These are phyloP conservation scores for Kodamaea leandrae DNA, from an alignment of 805 yeast species.

Conservation along the genomic window DNA sequence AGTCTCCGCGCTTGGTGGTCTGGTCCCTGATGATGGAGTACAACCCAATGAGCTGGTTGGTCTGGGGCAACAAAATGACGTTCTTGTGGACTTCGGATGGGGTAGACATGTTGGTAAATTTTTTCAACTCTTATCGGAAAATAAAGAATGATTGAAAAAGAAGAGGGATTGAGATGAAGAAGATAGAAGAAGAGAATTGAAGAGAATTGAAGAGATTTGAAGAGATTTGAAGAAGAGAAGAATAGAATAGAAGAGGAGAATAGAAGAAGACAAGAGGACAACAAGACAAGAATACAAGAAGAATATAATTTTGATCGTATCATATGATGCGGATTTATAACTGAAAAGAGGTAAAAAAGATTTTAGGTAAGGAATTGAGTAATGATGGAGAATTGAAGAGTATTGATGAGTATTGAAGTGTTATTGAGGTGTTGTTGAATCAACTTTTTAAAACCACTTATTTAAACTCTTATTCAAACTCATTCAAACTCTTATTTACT, in stretches of 20 bases:
- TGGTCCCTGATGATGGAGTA: slow-evolving; percentile 88
- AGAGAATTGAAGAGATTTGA: too few relatives aligned
- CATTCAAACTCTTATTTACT: not conserved
- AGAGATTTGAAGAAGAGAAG: not conserved
- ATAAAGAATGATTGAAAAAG: not conserved
- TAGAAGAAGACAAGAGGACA: not conserved
- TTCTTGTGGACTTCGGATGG: slow-evolving; percentile 36
- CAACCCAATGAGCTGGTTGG: slow-evolving; percentile 84
- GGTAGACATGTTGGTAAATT: slow-evolving; percentile 14
- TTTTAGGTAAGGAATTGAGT: too few relatives aligned
- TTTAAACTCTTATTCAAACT: not conserved
- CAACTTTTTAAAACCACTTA: too few relatives aligned
- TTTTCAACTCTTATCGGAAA: slow-evolving; percentile 1
- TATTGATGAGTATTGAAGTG: too few relatives aligned
- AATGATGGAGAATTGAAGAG: too few relatives aligned
- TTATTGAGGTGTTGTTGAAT: too few relatives aligned
- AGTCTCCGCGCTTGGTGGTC: slow-evolving; percentile 81
- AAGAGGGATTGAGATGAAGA: not conserved
- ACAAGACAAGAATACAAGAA: not conserved
- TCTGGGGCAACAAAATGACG: slow-evolving; percentile 75
- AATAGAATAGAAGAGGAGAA: not conserved
- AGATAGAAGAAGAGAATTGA: not conserved
- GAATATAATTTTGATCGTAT: not conserved
- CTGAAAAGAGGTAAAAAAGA: not conserved
- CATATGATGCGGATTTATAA: not conserved